Evolutionary conservation across 345 rosid species (phyloP), one percentile per base, ranked within the genome.

Genomic region (Noccaea bulbosa): DNA sequence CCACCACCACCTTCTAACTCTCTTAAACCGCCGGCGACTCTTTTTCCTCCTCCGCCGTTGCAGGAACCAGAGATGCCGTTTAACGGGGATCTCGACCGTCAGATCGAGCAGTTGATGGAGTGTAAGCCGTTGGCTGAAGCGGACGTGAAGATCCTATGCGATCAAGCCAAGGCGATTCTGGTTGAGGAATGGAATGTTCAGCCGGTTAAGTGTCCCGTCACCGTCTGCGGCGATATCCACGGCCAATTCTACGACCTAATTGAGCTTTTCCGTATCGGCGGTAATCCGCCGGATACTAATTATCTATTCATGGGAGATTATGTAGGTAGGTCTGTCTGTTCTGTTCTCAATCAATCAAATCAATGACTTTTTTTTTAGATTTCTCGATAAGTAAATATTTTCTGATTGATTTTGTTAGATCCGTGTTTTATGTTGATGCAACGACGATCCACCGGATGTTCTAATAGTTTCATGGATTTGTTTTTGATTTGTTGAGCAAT

Each of bases 141-240:
- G 59, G 99, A 94, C 83, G 99, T 94, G 55, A 89, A 85, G 93
- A 79, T 83, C 62, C 91, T 94, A 2, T 94, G 99, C 83, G 99
- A 94, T 75, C 96, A 94, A 72, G 99, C 99, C n/a, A 85, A 88
- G 58, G 93, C 96, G 77, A 87, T 94, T 71, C 89, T 94, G 8
- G 95, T 89, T 39, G 99, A 94, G 81, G 99, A 94, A 80, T 94
- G 95, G 95, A 94, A 94, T 89, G 99, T 94, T 54, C 99, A 94
- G 81, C 92, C 96, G 50, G 99, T 94, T 47, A 94, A 94, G 82
- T 94, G 99, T 80, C 99, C 99, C 37, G 98, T 93, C 62, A 93
- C 98, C 45, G 91, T 93, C 11, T 93, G 98, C 69, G 98, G 98
- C 27, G 99, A 94, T 81, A 94, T 94, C 62, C 99, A 94, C 65